Base-by-base conservation (phyloP, 176 grass and related monocot genomes). In the Avena atlantica region DNA sequence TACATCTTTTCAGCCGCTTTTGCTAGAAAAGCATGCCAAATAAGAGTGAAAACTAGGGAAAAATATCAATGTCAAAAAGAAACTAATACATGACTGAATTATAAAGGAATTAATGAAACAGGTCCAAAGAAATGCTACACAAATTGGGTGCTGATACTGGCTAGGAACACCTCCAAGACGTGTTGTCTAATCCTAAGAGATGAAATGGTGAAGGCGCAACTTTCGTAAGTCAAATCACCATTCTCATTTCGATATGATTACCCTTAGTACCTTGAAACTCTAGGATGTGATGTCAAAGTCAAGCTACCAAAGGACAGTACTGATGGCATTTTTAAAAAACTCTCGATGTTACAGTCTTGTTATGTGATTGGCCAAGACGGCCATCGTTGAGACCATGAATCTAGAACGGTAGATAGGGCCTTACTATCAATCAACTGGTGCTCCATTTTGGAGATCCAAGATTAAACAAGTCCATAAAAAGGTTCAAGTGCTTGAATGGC, bases 171-270 rank as follows among this genome's bases (percentile, higher is more conserved):
- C 8, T 49, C 42, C 11, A 71, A 79, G 64, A 19, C 17, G 5
- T 76, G 48, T 0, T 11, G 2, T 21, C 24, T 78, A 83, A 82
- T 55, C 9, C 50, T 82, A 31, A 83, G 67, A 42, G 40, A 27
- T 64, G 61, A 65, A 15, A 24, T 29, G 12, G 61, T 23, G 60
- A 83, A 56, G n/a, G 49, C 15, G 56, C 63, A 77, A 31, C 14
- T 69, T 83, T 78, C 80, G 51, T 34, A 66, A 84, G 12, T 50
- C 58, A 85, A 44, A 85, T 80, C n/a, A 58, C 13, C n/a, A 34
- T 12, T 65, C 15, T 83, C 36, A 36, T 82, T 74, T 80, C 21
- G 68, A 45, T 29, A 65, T 57, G 31, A 82, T 58, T 42, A 37
- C 7, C 23, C 23, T 16, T 17, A 9, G 36, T 19, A 71, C 53